Conservation (phyloP, 352 stramenopile genomes). For the Pythium dissotocum region DNA sequence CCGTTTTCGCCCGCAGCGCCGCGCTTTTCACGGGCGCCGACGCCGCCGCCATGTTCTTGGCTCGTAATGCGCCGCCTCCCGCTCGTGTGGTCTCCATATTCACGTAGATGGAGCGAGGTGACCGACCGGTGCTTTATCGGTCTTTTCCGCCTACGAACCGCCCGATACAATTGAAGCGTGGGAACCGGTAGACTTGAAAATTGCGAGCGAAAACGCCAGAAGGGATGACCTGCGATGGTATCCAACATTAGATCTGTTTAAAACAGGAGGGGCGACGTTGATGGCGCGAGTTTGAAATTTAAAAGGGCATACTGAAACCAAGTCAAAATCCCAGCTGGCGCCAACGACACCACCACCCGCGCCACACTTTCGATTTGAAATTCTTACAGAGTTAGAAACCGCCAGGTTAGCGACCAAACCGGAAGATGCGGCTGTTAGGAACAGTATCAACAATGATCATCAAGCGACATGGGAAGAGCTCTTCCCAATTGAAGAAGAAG, state of each 20-base stretch:
- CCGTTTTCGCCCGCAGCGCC: slow-evolving; percentile 1
- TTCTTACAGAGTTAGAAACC: slow-evolving; percentile 13
- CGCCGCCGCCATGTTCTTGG: background rate
- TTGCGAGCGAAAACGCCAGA: slow-evolving; percentile 33
- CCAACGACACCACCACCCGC: slow-evolving; percentile 1
- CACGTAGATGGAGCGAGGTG: slow-evolving; percentile 1
- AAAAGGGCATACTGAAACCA: slow-evolving; percentile 40
- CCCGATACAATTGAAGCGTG: slow-evolving; percentile 17
- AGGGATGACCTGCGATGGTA: slow-evolving; percentile 27
- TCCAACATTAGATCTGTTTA: background rate
- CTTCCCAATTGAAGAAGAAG: too few species aligned
- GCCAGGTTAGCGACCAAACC: background rate
- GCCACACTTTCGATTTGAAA: slow-evolving; percentile 20
- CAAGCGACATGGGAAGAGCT: slow-evolving; percentile 22
- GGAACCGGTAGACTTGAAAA: slow-evolving; percentile 15
- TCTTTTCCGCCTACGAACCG: slow-evolving; percentile 11
- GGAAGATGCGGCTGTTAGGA: background rate
- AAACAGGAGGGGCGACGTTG: slow-evolving; percentile 29
- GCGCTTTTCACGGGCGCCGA: slow-evolving; percentile 4
- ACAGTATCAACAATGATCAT: slow-evolving; percentile 14
- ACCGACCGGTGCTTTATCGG: slow-evolving; percentile 3
- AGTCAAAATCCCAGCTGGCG: slow-evolving; percentile 25
- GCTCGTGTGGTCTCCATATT: slow-evolving; percentile 12
- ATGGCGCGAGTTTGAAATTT: slow-evolving; percentile 35
- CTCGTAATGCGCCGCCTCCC: background rate